These are phyloP conservation scores for Syzygium malaccense DNA, from an alignment of 441 rosid genomes.

Conservation along the genomic window DNA sequence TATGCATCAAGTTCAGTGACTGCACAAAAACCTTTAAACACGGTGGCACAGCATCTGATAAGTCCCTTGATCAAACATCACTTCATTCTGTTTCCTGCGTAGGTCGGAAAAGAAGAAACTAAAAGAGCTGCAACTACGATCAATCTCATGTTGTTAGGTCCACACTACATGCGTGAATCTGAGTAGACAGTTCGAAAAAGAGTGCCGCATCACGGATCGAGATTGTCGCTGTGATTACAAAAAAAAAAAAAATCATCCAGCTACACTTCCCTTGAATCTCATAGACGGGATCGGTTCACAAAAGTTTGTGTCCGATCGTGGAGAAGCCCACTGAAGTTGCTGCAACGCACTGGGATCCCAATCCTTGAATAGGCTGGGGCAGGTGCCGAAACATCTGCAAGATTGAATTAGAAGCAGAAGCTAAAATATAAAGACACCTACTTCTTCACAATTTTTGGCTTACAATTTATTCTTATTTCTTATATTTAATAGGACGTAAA, in stretches of 20 bases:
- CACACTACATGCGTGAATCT: not conserved
- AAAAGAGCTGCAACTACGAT: not conserved
- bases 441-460: no score
- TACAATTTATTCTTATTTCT: no score
- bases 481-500: no score
- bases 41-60: not conserved
- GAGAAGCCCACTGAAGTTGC: conserved; percentile 9
- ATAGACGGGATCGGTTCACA: not conserved
- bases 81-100: not conserved
- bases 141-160: not conserved
- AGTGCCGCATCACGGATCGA: not conserved
- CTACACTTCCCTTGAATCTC: not conserved
- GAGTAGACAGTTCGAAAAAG: not conserved
- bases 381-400: no score
- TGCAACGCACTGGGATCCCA: conserved; percentile 83
- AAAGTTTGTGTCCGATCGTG: not conserved
- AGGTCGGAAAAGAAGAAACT: not conserved
- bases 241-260: not conserved
- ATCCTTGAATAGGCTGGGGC: conserved; percentile 17
- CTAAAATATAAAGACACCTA: no score
- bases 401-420: no score
- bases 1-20: not conserved
- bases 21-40: not conserved
- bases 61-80: not conserved
- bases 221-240: not conserved